These are phyloP conservation scores for Metschnikowia similis DNA, from an alignment of 805 yeast genomes.

Conservation along the genomic window DNA sequence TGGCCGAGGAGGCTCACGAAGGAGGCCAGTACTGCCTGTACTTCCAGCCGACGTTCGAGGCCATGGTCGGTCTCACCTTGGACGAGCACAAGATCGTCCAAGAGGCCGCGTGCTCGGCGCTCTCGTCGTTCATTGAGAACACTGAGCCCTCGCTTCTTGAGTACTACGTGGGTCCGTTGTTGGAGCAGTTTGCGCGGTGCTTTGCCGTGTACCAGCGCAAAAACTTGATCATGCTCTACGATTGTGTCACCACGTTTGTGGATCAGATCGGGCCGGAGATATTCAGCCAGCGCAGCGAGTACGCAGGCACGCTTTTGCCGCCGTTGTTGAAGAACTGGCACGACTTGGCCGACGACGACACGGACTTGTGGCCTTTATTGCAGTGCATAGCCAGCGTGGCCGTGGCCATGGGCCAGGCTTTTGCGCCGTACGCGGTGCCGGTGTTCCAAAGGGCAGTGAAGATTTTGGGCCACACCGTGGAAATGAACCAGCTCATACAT, in stretches of 20 bases:
- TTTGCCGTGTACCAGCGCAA: slow-evolving; percentile 76
- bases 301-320: slow-evolving; percentile 64
- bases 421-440: slow-evolving; percentile 85
- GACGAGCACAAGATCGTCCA: slow-evolving; percentile 92
- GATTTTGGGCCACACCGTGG: slow-evolving; percentile 65
- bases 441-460: slow-evolving; percentile 75
- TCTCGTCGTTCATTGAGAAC: slow-evolving; percentile 77
- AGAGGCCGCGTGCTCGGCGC: slow-evolving; percentile 86
- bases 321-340: slow-evolving; percentile 85
- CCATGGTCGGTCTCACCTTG: slow-evolving; percentile 68
- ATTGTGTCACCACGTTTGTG: slow-evolving; percentile 85
- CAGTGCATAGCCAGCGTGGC: slow-evolving; percentile 94
- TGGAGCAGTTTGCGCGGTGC: slow-evolving; percentile 68
- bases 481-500: slow-evolving; percentile 57
- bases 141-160: slow-evolving; percentile 60
- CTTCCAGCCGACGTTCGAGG: slow-evolving; percentile 72
- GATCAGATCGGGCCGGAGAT: slow-evolving; percentile 65
- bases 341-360: slow-evolving; percentile 66
- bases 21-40: slow-evolving; percentile 62
- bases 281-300: slow-evolving; percentile 49
- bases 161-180: slow-evolving; percentile 60
- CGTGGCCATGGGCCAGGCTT: slow-evolving; percentile 75
- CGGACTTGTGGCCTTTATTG: slow-evolving; percentile 83
- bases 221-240: slow-evolving; percentile 78
- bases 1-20: slow-evolving; percentile 60